Evolutionary conservation across 305 asterid genomes (phyloP).

Genomic region (Plantago coronopus): DNA sequence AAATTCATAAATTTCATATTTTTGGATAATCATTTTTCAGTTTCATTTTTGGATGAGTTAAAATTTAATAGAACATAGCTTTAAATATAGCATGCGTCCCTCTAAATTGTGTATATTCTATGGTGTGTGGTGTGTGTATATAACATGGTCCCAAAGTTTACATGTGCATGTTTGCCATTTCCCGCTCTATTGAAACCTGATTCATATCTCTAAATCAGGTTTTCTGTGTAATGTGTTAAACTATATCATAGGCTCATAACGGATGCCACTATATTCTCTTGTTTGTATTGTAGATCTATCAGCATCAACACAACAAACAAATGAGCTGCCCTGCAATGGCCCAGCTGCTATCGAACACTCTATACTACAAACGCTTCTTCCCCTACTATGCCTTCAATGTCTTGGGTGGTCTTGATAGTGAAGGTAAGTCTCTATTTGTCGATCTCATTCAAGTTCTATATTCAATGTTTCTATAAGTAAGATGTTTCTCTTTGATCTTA

Average conservation of each 20-base stretch:
- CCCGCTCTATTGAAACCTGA: no score
- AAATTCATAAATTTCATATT: no score
- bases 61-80: no score
- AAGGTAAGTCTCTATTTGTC: conserved; percentile 45
- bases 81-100: no score
- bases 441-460: conserved; percentile 19
- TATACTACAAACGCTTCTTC: conserved; percentile 90
- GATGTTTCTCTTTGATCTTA: conserved; percentile 25
- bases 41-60: no score
- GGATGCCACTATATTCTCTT: background rate
- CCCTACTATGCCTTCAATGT: conserved; percentile 91
- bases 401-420: conserved; percentile 82
- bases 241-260: background rate
- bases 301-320: conserved; percentile 72
- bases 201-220: no score
- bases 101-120: no score
- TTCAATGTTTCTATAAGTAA: conserved; percentile 4
- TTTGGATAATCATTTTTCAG: no score
- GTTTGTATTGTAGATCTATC: conserved; percentile 47
- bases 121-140: no score
- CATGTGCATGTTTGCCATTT: no score
- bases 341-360: conserved; percentile 79
- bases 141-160: no score
- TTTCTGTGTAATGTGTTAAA: no score
- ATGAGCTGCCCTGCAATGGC: conserved; percentile 94